Evolutionary conservation across 805 yeast genomes (phyloP).

Genomic region (Starmerella sirachaensis): DNA sequence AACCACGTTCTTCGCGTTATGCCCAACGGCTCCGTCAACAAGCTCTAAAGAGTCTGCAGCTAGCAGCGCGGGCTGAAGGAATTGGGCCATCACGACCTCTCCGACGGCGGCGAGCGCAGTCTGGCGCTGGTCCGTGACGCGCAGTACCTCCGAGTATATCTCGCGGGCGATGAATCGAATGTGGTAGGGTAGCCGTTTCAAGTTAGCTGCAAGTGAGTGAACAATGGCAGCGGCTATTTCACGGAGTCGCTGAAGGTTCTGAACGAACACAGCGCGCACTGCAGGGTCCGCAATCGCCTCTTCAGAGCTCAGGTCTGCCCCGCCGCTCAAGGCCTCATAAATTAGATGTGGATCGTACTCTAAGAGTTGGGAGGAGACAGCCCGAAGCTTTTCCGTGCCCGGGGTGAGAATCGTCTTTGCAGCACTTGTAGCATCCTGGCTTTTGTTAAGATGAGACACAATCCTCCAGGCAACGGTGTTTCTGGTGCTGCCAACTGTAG

Average conservation of each 20-base stretch:
- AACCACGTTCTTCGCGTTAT: constrained; percentile 39
- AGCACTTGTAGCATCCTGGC: constrained; percentile 15
- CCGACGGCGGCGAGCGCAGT: constrained; percentile 54
- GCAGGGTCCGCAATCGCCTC: constrained; percentile 67
- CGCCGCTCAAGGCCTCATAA: constrained; percentile 23
- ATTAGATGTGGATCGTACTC: constrained; percentile 65
- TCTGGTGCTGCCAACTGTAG: constrained; percentile 14
- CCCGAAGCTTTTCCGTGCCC: constrained; percentile 25
- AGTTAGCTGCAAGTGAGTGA: constrained; percentile 38
- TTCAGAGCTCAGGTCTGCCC: constrained; percentile 38
- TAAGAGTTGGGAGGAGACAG: constrained; percentile 39
- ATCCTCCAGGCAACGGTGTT: constrained; percentile 17
- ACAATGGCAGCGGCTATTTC: constrained; percentile 55
- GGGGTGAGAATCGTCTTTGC: constrained; percentile 31
- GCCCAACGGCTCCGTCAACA: constrained; percentile 29
- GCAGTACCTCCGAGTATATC: constrained; percentile 22
- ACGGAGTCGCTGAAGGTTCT: constrained; percentile 62
- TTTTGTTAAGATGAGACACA: constrained; percentile 13
- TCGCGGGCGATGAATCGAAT: constrained; percentile 45
- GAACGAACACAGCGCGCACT: constrained; percentile 59
- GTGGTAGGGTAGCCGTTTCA: constrained; percentile 40
- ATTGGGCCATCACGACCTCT: constrained; percentile 32
- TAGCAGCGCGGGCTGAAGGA: constrained; percentile 29
- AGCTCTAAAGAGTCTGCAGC: constrained; percentile 42
- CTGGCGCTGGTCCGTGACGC: constrained; percentile 32